phyloP scores from a whole-genome alignment of 768 basidiomycete genomes.

The Paxillus rubicundulus region DNA sequence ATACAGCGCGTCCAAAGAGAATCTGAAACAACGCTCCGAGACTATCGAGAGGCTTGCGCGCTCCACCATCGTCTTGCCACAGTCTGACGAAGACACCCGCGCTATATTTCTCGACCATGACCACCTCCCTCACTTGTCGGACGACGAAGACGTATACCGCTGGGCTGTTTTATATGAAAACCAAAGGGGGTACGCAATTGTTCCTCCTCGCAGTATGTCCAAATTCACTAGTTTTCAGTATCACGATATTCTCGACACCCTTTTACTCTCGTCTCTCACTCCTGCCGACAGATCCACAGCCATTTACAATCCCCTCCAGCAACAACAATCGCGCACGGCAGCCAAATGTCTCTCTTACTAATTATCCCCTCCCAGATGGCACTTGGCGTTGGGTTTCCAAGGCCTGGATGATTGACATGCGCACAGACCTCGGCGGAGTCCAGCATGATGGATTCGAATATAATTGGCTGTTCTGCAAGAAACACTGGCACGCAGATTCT shows the following conservation, averaged over 20 bases:
- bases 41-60: background rate
- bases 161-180: slow-evolving; percentile 85
- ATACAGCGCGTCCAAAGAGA: slow-evolving; percentile 4
- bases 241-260: slow-evolving; percentile 69
- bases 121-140: slow-evolving; percentile 21
- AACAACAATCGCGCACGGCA: slow-evolving; percentile 42
- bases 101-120: slow-evolving; percentile 34
- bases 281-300: slow-evolving; percentile 67
- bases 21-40: background rate
- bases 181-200: slow-evolving; percentile 62
- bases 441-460: slow-evolving; percentile 87
- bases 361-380: slow-evolving; percentile 77
- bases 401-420: slow-evolving; percentile 89
- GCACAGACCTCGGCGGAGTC: slow-evolving; percentile 66
- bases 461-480: slow-evolving; percentile 70
- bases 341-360: slow-evolving; percentile 53
- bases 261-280: slow-evolving; percentile 71
- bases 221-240: slow-evolving; percentile 32
- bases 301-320: slow-evolving; percentile 61
- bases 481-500: slow-evolving; percentile 63
- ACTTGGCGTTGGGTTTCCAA: slow-evolving; percentile 80
- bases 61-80: background rate
- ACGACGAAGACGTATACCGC: slow-evolving; percentile 54
- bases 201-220: background rate
- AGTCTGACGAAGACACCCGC: slow-evolving; percentile 6